Evolutionary conservation across 148 eudicot genomes (phyloP), one percentile per base, ranked within the genome.

Genomic region (Rhododendron ovatum): DNA sequence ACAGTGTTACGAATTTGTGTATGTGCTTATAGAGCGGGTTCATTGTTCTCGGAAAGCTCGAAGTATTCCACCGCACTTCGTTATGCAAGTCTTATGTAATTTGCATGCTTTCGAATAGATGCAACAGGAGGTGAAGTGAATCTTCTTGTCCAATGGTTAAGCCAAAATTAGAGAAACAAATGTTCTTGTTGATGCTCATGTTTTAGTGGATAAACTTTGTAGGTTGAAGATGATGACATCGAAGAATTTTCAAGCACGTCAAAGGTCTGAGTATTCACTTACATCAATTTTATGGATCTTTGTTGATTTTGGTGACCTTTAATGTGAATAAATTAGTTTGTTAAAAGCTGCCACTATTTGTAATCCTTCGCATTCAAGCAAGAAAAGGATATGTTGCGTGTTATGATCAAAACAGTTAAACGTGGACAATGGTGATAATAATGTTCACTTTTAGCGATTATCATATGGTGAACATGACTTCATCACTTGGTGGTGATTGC

Each of bases 141-240:
- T 24, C 48, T 17, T 84, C 71, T 76, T 85, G 59, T 78, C 33
- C 57, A 51, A 57, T 75, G 79, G 33, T 74, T 41, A 24, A 57
- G 47, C 65, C 79, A 80, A 85, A 48, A 50, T 17, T 7, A 1
- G 13, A 24, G 57, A 5, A 13, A 13, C 26, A 47, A 80, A 51
- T 51, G 22, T 5, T 48, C 63, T 80, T 80, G 61, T 80, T 51
- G 80, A 28, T 4, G 8, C 43, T 61, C n/a, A 65, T 65, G 41
- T 45, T 7, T 37, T 50, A 69, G 24, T 83, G 81, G 26, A 48
- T 53, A 41, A 53, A 30, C 67, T 48, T 71, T 84, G 88, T 73
- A 92, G 94, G 91, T 47, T 87, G 95, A 87, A 61, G 95, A 91
- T 48, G 95, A 94, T 86, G 95, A 93, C 74, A 94, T 93, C 80